These are phyloP conservation scores for Apiospora marii DNA, from an alignment of 2,329 filamentous ascomycete genomes.

Conservation along the genomic window DNA sequence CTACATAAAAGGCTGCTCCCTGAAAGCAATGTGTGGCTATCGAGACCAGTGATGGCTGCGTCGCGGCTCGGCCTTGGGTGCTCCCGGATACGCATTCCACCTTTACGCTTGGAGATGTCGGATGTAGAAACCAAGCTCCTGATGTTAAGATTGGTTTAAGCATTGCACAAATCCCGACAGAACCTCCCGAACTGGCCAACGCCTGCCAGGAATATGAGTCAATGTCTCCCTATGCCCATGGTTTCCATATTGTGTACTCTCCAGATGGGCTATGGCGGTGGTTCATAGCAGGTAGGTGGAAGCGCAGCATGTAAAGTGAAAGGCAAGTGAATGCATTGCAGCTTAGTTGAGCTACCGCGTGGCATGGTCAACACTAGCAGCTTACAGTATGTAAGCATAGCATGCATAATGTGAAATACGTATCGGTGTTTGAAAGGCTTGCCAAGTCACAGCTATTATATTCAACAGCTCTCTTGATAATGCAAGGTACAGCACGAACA, in stretches of 20 bases:
- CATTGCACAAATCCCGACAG: not conserved
- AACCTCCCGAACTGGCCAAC: not conserved
- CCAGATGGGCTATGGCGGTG: no score
- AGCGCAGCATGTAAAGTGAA: not conserved
- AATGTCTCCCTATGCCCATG: not conserved
- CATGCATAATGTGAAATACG: not conserved
- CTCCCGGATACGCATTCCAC: not conserved
- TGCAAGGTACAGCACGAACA: not conserved
- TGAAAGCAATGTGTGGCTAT: constrained; percentile 4
- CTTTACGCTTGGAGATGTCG: not conserved
- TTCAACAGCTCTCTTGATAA: not conserved
- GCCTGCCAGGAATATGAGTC: not conserved
- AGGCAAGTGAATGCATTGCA: not conserved
- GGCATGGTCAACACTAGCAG: not conserved
- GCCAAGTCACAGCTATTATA: not conserved
- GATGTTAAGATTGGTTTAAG: not conserved
- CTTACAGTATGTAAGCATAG: not conserved
- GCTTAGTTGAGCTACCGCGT: not conserved
- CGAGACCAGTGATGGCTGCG: not conserved
- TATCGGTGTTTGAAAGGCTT: not conserved
- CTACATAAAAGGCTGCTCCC: constrained; percentile 16
- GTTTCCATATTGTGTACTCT: not conserved
- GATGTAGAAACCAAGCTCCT: not conserved
- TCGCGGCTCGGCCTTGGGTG: not conserved
- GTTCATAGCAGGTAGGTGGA: not conserved